phyloP scores from a whole-genome alignment of 768 basidiomycete species.

The Lactarius tabidus region DNA sequence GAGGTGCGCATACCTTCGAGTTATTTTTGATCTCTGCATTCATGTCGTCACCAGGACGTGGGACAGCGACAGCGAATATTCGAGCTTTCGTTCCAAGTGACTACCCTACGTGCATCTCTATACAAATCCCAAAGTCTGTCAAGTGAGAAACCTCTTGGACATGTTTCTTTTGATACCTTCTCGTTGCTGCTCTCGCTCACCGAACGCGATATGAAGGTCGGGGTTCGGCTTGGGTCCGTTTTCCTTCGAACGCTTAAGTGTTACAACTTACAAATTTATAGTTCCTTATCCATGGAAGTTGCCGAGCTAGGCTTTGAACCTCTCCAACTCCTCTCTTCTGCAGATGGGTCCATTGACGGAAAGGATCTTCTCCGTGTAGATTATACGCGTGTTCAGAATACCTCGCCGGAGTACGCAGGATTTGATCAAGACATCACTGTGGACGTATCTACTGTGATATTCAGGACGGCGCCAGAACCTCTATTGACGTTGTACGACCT shows the following conservation, averaged over 20 bases:
- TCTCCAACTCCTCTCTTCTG: conserved; percentile 64
- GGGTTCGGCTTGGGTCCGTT: conserved; percentile 68
- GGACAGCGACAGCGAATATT: conserved; percentile 61
- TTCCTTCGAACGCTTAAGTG: conserved; percentile 12
- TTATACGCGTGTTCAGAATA: conserved; percentile 75
- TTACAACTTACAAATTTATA: conserved; percentile 30
- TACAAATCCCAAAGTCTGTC: conserved; percentile 62
- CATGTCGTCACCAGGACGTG: conserved; percentile 30
- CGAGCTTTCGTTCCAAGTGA: conserved; percentile 85
- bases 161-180: conserved; percentile 76
- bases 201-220: conserved; percentile 84
- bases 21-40: neutral
- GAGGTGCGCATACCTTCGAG: conserved; percentile 37
- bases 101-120: conserved; percentile 72
- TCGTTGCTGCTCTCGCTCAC: conserved; percentile 67
- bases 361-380: conserved; percentile 72
- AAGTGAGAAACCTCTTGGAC: conserved; percentile 69
- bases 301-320: conserved; percentile 51
- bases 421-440: conserved; percentile 87
- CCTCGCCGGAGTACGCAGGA: conserved; percentile 88
- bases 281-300: conserved; percentile 74
- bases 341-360: conserved; percentile 39
- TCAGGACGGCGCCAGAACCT: conserved; percentile 86
- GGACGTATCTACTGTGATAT: conserved; percentile 84
- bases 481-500: conserved; percentile 91